Conservation (phyloP, 495 filamentous ascomycete species). For the Tuber borchii region DNA sequence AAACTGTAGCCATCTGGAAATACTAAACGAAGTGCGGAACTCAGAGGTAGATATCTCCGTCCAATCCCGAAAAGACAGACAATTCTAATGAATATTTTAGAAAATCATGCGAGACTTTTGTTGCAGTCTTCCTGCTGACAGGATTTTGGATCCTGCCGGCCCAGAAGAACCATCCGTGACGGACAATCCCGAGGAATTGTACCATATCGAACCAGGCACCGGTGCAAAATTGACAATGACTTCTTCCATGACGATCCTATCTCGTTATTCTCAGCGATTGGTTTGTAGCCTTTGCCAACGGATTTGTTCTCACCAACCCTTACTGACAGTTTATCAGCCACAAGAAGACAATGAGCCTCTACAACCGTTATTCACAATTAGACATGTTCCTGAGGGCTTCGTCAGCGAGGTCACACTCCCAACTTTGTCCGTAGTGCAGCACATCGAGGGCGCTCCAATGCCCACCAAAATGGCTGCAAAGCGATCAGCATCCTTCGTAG, state of each 20-base stretch:
- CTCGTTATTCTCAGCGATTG: slow-evolving; percentile 55
- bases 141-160: slow-evolving; percentile 51
- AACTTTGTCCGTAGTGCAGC: slow-evolving; percentile 62
- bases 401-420: slow-evolving; percentile 78
- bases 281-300: slow-evolving; percentile 43
- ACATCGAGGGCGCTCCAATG: slow-evolving; percentile 55
- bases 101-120: slow-evolving; percentile 67
- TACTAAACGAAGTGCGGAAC: slow-evolving; percentile 53
- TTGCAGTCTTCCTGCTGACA: slow-evolving; percentile 64
- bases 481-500: slow-evolving; percentile 81
- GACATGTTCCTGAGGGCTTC: slow-evolving; percentile 50
- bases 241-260: slow-evolving; percentile 36
- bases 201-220: slow-evolving; percentile 59
- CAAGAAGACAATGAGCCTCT: slow-evolving; percentile 52
- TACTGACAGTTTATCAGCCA: slow-evolving; percentile 47
- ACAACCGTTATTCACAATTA: slow-evolving; percentile 57
- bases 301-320: neutral
- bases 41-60: slow-evolving; percentile 44
- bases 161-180: neutral
- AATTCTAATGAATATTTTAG: slow-evolving; percentile 30
- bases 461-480: slow-evolving; percentile 72
- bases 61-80: neutral
- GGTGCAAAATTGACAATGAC: slow-evolving; percentile 65
- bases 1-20: slow-evolving; percentile 55
- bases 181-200: slow-evolving; percentile 42